phyloP scores from a whole-genome alignment of 2,329 filamentous ascomycete genomes.

The Colletotrichum paranaense region DNA sequence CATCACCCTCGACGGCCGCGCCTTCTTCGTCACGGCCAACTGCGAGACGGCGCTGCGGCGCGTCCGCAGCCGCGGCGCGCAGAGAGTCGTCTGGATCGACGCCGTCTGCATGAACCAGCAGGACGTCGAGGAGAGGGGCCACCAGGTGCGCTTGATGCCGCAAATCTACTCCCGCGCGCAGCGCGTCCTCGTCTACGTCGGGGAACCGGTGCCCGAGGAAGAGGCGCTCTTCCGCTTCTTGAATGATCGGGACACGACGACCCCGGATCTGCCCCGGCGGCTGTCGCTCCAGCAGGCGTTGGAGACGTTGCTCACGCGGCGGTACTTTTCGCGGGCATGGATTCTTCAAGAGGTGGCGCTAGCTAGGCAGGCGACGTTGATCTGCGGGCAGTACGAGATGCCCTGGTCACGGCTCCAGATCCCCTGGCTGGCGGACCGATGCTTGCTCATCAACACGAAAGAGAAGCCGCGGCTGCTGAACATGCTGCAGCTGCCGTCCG shows the following conservation, averaged over 20 bases:
- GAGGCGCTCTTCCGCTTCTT: not conserved
- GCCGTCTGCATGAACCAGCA: constrained; percentile 38
- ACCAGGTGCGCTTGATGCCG: constrained; percentile 36
- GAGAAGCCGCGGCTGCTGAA: not conserved
- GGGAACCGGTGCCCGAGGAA: constrained; percentile 37
- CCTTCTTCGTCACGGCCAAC: not conserved
- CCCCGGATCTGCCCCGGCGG: not conserved
- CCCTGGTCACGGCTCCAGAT: constrained; percentile 14
- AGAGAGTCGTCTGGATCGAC: constrained; percentile 35
- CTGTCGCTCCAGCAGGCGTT: not conserved
- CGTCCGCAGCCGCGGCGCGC: not conserved
- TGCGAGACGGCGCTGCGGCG: constrained; percentile 6
- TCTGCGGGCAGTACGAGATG: not conserved
- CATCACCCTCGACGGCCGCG: not conserved
- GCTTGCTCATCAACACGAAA: not conserved
- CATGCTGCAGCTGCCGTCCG: not conserved
- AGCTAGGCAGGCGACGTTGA: constrained; percentile 24
- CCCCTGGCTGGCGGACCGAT: not conserved
- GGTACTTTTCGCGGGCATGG: constrained; percentile 19
- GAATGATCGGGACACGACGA: too few relatives aligned
- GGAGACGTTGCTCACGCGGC: not conserved
- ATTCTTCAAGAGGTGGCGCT: constrained; percentile 43
- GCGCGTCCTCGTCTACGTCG: constrained; percentile 28
- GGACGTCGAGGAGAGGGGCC: constrained; percentile 30
- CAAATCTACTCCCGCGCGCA: constrained; percentile 33